Evolutionary conservation across 176 grass and related monocot species (phyloP), one percentile per base, ranked within the genome.

Genomic region (Olyra latifolia): DNA sequence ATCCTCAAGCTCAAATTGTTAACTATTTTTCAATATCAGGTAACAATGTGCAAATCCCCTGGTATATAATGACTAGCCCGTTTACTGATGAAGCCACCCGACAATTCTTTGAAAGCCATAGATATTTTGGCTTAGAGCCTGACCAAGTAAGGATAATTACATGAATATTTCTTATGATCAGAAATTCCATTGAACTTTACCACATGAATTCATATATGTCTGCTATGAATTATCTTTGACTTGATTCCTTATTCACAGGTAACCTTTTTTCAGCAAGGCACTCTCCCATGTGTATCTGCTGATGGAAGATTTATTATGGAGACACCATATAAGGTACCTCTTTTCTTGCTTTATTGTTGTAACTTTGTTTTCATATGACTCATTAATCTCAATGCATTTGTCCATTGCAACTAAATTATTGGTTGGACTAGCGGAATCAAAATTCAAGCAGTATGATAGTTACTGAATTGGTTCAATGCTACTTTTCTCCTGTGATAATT

Each of bases 51-150:
- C 94, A 87, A 65, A 93, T 97, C 25, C 91, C 84, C 23, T 97
- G 91, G 88, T 97, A 97, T 79, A 97, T 97, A 93, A 97, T 97
- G 93, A 93, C 93, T 67, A 97, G 93, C 62, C 93, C 93, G 48
- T 97, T 93, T 56, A 97, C 94, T 4, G 86, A 97, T 88, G 88
- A 89, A 68, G 29, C 83, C 44, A 97, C 91, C 49, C 83, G 77
- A 39, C 91, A 87, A 58, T 97, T 89, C 60, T 93, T 97, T 45
- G 87, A 93, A 82, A 93, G 55, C 55, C 86, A 82, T 66, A 91
- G 88, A 82, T 93, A 93, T 79, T 97, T 97, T 89, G 93, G 93
- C 69, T 85, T 97, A 79, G 93, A 93, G 62, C 64, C 83, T 84
- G 87, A 87, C 83, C 94, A 97, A 73, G 94, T 93, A 85, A 90